These are phyloP conservation scores for Salix caprea DNA, from an alignment of 345 rosid genomes.

Conservation along the genomic window DNA sequence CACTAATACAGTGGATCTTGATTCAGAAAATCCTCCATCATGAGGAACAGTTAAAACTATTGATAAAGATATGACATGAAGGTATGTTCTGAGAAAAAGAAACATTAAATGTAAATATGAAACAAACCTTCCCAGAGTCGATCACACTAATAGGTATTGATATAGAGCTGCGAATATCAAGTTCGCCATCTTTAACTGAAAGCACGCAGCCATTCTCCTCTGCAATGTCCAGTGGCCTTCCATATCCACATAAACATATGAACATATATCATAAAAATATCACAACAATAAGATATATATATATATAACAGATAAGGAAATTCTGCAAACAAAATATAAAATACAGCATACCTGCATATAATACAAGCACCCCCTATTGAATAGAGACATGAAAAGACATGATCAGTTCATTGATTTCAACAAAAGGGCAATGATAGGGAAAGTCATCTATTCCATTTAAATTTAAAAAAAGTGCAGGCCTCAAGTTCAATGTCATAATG, in stretches of 20 bases:
- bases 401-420: constrained; percentile 1
- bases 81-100: not conserved
- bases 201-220: constrained; percentile 44
- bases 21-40: constrained; percentile 6
- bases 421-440: not conserved
- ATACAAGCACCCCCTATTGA: constrained; percentile 59
- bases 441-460: not conserved
- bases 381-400: constrained; percentile 5
- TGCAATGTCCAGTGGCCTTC: constrained; percentile 46
- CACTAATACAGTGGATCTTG: constrained; percentile 35
- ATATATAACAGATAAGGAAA: not conserved
- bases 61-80: not conserved
- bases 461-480: not conserved
- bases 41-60: not conserved
- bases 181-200: constrained; percentile 23
- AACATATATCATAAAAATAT: not conserved
- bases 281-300: not conserved
- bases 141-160: constrained; percentile 53
- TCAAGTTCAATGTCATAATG: not conserved
- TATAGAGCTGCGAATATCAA: constrained; percentile 41
- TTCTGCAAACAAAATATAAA: not conserved
- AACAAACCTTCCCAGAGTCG: constrained; percentile 58
- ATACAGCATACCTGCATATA: constrained; percentile 56
- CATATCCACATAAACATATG: constrained; percentile 6
- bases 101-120: not conserved